Conservation (phyloP, 352 stramenopile genomes). For the Thraustochytrium sp. region DNA sequence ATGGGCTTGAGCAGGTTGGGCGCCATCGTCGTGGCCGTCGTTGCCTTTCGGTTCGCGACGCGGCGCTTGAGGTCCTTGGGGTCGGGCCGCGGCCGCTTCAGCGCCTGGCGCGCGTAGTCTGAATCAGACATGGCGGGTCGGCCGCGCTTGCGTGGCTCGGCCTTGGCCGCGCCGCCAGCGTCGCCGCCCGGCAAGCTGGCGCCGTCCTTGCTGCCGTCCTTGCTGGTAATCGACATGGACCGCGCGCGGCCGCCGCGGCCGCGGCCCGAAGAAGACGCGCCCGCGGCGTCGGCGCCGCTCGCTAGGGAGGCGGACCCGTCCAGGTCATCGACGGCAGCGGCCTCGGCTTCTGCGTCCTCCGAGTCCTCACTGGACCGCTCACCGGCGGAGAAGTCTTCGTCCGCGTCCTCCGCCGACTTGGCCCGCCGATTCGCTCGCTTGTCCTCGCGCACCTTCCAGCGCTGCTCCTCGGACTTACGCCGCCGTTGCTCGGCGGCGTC, state of each 20-base stretch:
- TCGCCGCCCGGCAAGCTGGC: not conserved
- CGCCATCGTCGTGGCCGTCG: not conserved
- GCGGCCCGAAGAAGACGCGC: no score
- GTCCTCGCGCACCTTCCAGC: constrained; percentile 10
- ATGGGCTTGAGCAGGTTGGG: not conserved
- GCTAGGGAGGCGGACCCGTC: no score
- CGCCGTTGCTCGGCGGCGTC: not conserved
- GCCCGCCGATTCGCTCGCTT: not conserved
- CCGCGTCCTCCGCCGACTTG: not conserved
- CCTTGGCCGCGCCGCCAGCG: not conserved
- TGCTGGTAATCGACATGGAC: no score
- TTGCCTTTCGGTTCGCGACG: not conserved
- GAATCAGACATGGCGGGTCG: not conserved
- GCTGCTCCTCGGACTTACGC: not conserved
- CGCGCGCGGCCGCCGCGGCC: no score
- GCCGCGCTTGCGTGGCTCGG: not conserved
- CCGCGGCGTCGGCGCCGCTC: no score
- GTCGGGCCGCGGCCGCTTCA: not conserved
- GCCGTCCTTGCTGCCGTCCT: no score
- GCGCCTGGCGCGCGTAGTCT: not conserved
- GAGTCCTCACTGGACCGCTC: not conserved
- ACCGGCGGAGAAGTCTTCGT: not conserved
- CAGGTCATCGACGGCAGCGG: not conserved
- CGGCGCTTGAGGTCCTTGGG: constrained; percentile 10
- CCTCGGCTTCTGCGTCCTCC: not conserved